phyloP scores from a whole-genome alignment of 2,329 filamentous ascomycete genomes.

The Neofusicoccum parvum region DNA sequence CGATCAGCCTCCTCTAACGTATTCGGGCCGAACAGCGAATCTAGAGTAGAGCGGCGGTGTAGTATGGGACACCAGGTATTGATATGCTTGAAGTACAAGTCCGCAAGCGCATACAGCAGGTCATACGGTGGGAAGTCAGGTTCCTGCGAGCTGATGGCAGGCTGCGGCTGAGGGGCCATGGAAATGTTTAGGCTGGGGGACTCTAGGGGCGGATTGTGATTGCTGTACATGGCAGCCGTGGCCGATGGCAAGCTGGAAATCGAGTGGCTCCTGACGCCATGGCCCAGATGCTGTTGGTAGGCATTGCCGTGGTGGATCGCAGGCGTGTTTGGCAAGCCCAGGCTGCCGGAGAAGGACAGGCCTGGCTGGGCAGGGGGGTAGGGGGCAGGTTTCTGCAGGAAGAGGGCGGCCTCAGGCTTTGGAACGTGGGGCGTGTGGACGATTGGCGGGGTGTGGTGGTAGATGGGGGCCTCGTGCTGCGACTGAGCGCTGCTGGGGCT shows the following conservation, averaged over 20 bases:
- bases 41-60: constrained; percentile 80
- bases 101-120: constrained; percentile 60
- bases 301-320: constrained; percentile 21
- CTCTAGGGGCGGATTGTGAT: constrained; percentile 50
- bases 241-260: constrained; percentile 21
- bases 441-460: constrained; percentile 37
- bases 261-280: constrained; percentile 22
- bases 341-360: constrained; percentile 31
- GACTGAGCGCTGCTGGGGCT: constrained; percentile 27
- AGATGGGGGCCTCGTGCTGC: constrained; percentile 35
- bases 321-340: constrained; percentile 15
- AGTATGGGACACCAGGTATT: constrained; percentile 80
- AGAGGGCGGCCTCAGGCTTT: constrained; percentile 49
- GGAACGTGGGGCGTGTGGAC: constrained; percentile 46
- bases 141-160: constrained; percentile 35
- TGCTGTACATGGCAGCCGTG: constrained; percentile 31
- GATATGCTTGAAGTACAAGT: constrained; percentile 66
- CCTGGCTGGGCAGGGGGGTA: constrained; percentile 31
- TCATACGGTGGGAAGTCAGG: constrained; percentile 61
- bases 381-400: constrained; percentile 47
- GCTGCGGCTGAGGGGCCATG: constrained; percentile 24
- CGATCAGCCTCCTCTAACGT: constrained; percentile 79
- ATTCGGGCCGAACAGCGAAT: constrained; percentile 75
- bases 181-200: constrained; percentile 61
- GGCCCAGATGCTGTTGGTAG: constrained; percentile 21